A percentile compares a stretch with the other conserved stretches of the same genome.
Conservation (phyloP, 371 early-diverging fungal genomes). For the Mortierella sp. region DNA sequence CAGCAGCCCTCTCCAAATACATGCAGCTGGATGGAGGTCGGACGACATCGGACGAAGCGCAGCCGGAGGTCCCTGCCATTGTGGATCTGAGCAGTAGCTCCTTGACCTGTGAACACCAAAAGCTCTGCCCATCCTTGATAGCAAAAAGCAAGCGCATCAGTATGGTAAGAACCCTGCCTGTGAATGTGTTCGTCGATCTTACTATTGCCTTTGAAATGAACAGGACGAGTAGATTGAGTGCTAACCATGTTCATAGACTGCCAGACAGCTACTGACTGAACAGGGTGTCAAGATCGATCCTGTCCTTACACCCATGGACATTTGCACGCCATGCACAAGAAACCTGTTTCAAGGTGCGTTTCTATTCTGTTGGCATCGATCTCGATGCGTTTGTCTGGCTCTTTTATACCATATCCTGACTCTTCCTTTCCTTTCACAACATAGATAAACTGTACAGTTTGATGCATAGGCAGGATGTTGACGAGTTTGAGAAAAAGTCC, state of each 20-base stretch:
- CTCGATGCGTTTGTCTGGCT: neutral
- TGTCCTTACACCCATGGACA: conserved; percentile 29
- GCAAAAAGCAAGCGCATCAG: conserved; percentile 53
- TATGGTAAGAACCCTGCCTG: conserved; percentile 21
- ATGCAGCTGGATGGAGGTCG: conserved; percentile 10
- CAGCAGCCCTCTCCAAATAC: conserved; percentile 9
- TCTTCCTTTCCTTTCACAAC: neutral
- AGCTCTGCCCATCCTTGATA: conserved; percentile 36
- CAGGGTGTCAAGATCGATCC: conserved; percentile 21
- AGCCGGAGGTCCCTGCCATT: neutral
- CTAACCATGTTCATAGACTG: conserved; percentile 8
- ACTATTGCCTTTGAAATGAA: neutral
- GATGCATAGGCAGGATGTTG: conserved; percentile 37
- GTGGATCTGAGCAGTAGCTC: conserved; percentile 27
- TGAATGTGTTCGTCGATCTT: neutral
- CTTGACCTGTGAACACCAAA: conserved; percentile 47
- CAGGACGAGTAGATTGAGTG: neutral
- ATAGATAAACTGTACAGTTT: conserved; percentile 47
- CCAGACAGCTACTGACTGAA: conserved; percentile 16
- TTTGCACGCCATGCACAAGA: conserved; percentile 22
- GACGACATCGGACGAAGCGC: neutral
- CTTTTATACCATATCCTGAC: neutral
- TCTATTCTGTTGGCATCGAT: neutral
- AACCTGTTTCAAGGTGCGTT: conserved; percentile 18
- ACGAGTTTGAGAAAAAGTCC: conserved; percentile 28